Base-by-base conservation (phyloP, 495 filamentous ascomycete species). In the Aspergillus sclerotiicarbonarius region DNA sequence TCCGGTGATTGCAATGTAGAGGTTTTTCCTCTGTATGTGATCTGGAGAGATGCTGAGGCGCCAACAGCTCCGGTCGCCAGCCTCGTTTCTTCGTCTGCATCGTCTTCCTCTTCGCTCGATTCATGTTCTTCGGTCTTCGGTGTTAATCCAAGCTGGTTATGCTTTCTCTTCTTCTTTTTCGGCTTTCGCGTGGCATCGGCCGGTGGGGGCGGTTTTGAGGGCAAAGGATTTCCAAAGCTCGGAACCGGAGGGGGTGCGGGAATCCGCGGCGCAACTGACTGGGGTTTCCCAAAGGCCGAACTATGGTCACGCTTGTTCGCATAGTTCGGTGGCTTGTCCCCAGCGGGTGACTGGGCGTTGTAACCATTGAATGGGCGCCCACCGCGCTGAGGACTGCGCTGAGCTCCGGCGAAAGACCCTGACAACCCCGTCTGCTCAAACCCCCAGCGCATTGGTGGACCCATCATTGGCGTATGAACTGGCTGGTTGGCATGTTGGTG, bases 141-240 rank as follows among this genome's bases (percentile, higher is more conserved):
- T 2, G 88, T 92, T 53, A 96, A 69, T 18, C 91, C 91, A 8
- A 96, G 82, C 31, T 88, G 86, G 50, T 94, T 92, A 44, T 86
- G 85, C 66, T 84, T 86, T 47, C 87, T 76, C 77, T 89, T 89
- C 77, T 89, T 90, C 69, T 92, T 93, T 73, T 87, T 88, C 21
- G 71, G 68, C 58, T 80, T 80, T n/a, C 69, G 66, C 7, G 67
- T 56, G 6, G 59, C 58, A 44, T 74, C 72, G 13, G 63, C 71
- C n/a, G 71, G 71, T 0, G 75, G 73, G 41, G 84, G 82, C 60
- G 86, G 84, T 75, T 87, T 86, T 61, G 85, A 78, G 4, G 81
- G 79, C n/a, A 85, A 61, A 53, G 78, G 73, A 51, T 78, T 76
- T 3, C 83, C 83, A 62, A 86, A 87, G 63, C 84, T 87, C 54